A percentile compares a stretch with the other conserved stretches of the same genome.
These are phyloP conservation scores for Phanerochaete sordida DNA, from an alignment of 768 basidiomycete genomes.

Conservation along the genomic window DNA sequence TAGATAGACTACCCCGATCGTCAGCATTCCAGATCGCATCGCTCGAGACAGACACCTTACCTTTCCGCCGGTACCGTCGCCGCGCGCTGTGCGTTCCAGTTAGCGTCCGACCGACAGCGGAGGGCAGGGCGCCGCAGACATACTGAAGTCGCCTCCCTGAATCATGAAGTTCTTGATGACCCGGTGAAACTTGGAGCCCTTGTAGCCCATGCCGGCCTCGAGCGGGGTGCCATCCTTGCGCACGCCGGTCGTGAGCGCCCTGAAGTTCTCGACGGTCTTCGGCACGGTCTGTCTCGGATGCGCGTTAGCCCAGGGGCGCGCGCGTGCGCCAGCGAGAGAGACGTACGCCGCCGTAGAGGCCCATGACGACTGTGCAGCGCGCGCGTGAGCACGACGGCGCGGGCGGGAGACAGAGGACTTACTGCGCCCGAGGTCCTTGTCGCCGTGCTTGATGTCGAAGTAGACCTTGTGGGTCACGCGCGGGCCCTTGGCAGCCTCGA, in stretches of 20 bases:
- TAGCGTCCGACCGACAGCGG: not conserved
- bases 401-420: conserved; percentile 26
- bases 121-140: conserved; percentile 26
- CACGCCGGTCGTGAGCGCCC: conserved; percentile 82
- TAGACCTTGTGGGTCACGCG: conserved; percentile 90
- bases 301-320: not conserved
- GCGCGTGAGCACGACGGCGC: not conserved
- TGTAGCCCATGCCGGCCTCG: conserved; percentile 84
- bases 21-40: not conserved
- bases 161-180: conserved; percentile 97
- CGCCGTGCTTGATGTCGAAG: conserved; percentile 95
- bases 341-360: conserved; percentile 83
- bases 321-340: not conserved
- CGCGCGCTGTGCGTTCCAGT: conserved; percentile 47
- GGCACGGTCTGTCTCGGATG: conserved; percentile 69
- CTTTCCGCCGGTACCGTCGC: conserved; percentile 92
- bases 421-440: conserved; percentile 81
- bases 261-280: conserved; percentile 97
- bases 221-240: conserved; percentile 66
- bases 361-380: conserved; percentile 64
- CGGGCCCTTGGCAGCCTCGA: conserved; percentile 82
- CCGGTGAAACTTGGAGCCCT: conserved; percentile 95
- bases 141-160: conserved; percentile 98
- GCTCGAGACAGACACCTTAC: conserved; percentile 31
- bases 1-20: conserved; percentile 68